Percentiles rank a stretch among this genome's conserved stretches.
Evolutionary conservation across 176 grass and related monocot species (phyloP).

Genomic region (Tillandsia fasciculata): DNA sequence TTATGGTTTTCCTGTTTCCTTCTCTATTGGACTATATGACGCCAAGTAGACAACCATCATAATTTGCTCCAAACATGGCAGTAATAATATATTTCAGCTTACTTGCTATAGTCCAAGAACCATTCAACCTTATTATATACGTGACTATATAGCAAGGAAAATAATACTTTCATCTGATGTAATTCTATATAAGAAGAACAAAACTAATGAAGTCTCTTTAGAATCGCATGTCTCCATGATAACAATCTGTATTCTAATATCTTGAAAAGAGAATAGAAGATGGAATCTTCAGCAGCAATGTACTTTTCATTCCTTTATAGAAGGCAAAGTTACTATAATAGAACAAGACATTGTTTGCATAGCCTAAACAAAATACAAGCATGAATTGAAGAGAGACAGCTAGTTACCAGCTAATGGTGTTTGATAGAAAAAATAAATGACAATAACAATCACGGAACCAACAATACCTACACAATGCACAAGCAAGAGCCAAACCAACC

Average conservation of each 20-base stretch:
- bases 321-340: neutral
- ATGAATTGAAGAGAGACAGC: neutral
- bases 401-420: neutral
- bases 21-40: too few species aligned
- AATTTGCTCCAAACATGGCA: neutral
- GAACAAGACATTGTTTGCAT: neutral
- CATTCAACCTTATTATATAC: neutral
- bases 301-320: neutral
- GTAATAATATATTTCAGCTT: neutral
- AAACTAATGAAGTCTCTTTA: neutral
- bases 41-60: too few species aligned
- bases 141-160: neutral
- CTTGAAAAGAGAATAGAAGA: neutral
- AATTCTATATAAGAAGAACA: neutral
- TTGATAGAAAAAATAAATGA: neutral
- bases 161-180: neutral
- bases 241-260: neutral
- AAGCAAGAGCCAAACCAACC: conserved; percentile 82
- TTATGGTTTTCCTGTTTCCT: too few species aligned
- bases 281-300: neutral
- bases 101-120: neutral
- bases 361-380: neutral
- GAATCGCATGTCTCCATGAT: neutral
- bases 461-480: conserved; percentile 86
- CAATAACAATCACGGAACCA: conserved; percentile 1